phyloP scores from a whole-genome alignment of 2,329 filamentous ascomycete species.

The Amauroascus verrucosus region DNA sequence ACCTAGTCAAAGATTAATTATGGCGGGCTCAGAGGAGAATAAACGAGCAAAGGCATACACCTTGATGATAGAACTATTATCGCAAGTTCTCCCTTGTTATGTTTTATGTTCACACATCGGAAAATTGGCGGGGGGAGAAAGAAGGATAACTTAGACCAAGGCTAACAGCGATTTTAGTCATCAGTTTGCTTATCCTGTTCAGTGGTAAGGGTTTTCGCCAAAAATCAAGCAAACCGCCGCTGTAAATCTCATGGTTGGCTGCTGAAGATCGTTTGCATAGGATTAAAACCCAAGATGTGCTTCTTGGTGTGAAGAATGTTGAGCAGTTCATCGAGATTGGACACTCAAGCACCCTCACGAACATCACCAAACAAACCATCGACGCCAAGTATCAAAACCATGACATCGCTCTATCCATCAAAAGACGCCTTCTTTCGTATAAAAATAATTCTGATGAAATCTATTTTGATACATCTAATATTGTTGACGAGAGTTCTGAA shows the following conservation, averaged over 20 bases:
- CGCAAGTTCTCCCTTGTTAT: too few species aligned
- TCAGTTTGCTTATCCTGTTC: slow-evolving; percentile 23
- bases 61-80: too few species aligned
- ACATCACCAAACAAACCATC: slow-evolving; percentile 32
- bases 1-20: too few species aligned
- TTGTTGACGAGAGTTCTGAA: not conserved
- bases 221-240: not conserved
- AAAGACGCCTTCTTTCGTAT: slow-evolving; percentile 21
- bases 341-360: slow-evolving; percentile 28
- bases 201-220: slow-evolving; percentile 19
- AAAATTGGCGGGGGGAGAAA: too few species aligned
- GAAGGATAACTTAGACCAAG: too few species aligned
- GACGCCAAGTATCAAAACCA: slow-evolving; percentile 18
- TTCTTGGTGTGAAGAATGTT: slow-evolving; percentile 22
- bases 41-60: too few species aligned
- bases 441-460: slow-evolving; percentile 19
- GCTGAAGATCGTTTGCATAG: not conserved
- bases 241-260: not conserved
- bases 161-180: too few species aligned
- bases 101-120: too few species aligned
- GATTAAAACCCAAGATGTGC: slow-evolving; percentile 23
- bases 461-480: slow-evolving; percentile 16
- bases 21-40: too few species aligned
- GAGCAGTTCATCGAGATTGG: slow-evolving; percentile 34
- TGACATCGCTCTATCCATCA: slow-evolving; percentile 18